Evolutionary conservation across 1,284 basidiomycete species (phyloP), one percentile per base, ranked within the genome.

Genomic region (Cutaneotrichosporon cyanovorans): DNA sequence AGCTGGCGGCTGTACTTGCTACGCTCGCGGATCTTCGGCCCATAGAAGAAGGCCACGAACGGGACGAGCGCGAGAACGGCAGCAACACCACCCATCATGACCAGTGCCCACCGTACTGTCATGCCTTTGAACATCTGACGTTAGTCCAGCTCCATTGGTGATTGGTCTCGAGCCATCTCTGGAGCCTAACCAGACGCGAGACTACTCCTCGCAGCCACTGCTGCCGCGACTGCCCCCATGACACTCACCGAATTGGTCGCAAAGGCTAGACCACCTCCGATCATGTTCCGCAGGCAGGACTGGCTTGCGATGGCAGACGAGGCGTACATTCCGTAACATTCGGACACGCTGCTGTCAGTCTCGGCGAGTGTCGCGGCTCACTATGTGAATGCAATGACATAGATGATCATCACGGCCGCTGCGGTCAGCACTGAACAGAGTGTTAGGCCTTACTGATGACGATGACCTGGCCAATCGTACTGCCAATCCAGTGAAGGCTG

Each of bases 391-490:
- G 48, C 43, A 0, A 44, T 49, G 9, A 49, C 36, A 39, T 49
- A 53, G 46, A 53, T 53, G 37, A 37, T 53, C 51, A 53, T 48
- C 40, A 53, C 37, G 28, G 37, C 40, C 10, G 51, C 51, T 50
- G 40, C 10, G 5, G 37, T 39, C 16, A 39, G 37, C 18, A 15
- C 16, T 22, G 3, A 3, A 7, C 4, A 25, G 2, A 23, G 9
- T 16, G 5, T 18, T 14, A 45, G 37, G 25, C 36, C n/a, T n/a
- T n/a, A 63, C 59, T 50, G 21, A 64, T 55, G 31, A 80, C 21
- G 77, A 78, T 36, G 75, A 78, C 80, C 77, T 84, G 0, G 73
- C 82, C 62, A 76, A 72, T 54, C 43, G 61, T 61, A 7, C 60
- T 58, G 1, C 48, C 62, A 19, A 65, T 59, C 65, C 61, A 69